phyloP scores from a whole-genome alignment of 768 basidiomycete species.

The Crucibulum laeve region DNA sequence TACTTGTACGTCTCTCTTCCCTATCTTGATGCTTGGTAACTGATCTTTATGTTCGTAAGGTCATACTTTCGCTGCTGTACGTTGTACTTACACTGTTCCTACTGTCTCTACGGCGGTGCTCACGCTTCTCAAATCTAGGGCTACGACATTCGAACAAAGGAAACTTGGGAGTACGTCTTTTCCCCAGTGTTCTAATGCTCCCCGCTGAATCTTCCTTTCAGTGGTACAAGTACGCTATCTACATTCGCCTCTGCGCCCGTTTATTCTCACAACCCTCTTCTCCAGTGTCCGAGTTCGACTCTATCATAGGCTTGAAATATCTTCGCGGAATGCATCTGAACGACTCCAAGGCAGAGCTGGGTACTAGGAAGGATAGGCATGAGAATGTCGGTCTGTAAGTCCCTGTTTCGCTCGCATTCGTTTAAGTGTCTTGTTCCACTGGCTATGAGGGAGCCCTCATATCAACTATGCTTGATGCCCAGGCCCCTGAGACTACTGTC shows the following conservation, averaged over 20 bases:
- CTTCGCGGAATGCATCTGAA: slow-evolving; percentile 84
- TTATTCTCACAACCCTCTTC: not conserved
- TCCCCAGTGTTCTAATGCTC: not conserved
- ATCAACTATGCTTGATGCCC: not conserved
- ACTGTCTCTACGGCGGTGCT: not conserved
- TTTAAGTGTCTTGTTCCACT: not conserved
- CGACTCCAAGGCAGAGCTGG: slow-evolving; percentile 66
- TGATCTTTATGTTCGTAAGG: slow-evolving; percentile 31
- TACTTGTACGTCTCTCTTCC: slow-evolving; percentile 53
- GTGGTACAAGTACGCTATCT: slow-evolving; percentile 18
- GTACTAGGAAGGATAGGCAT: slow-evolving; percentile 72
- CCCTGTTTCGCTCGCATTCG: not conserved
- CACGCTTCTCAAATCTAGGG: slow-evolving; percentile 38
- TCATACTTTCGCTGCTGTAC: slow-evolving; percentile 77
- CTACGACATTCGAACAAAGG: slow-evolving; percentile 73
- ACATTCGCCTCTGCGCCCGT: not conserved
- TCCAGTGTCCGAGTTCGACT: slow-evolving; percentile 61
- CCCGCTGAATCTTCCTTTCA: slow-evolving; percentile 7
- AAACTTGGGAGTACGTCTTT: slow-evolving; percentile 63
- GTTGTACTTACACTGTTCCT: slow-evolving; percentile 12
- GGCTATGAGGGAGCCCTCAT: not conserved
- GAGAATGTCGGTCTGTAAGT: slow-evolving; percentile 82
- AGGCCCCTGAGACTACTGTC: not conserved
- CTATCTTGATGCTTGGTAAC: not conserved
- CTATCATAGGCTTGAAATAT: slow-evolving; percentile 66